Percentiles rank a stretch among this genome's conserved stretches.
phyloP scores from a whole-genome alignment of 164 flowering plant species.

The Litsea cubeba region DNA sequence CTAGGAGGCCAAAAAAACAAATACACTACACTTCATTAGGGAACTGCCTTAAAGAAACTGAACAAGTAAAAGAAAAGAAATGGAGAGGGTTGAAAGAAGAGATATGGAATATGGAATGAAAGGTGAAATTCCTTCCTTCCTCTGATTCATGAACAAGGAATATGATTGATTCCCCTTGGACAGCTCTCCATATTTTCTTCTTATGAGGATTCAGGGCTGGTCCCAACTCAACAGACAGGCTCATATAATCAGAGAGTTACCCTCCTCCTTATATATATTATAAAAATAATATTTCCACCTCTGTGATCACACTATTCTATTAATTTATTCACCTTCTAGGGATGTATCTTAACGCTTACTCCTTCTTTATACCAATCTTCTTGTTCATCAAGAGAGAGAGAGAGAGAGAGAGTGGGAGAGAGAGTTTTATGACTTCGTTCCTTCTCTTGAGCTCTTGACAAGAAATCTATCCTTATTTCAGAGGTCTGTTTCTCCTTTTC shows the following conservation, averaged over 20 bases:
- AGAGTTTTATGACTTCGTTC: not conserved
- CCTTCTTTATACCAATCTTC: slow-evolving; percentile 12
- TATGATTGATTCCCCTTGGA: not conserved
- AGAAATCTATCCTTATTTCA: not conserved
- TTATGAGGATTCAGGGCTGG: slow-evolving; percentile 16
- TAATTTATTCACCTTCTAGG: not conserved
- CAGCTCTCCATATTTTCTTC: slow-evolving; percentile 20
- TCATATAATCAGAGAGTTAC: not conserved
- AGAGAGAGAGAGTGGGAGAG: slow-evolving; percentile 9
- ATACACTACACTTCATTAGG: too few species aligned
- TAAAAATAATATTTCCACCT: not conserved
- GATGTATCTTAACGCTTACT: not conserved
- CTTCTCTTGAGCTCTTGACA: not conserved
- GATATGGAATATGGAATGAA: slow-evolving; percentile 17
- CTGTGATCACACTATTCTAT: not conserved
- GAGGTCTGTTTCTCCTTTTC: not conserved
- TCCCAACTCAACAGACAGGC: slow-evolving; percentile 28
- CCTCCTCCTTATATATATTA: slow-evolving; percentile 6
- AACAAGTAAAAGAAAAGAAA: not conserved
- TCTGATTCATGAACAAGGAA: slow-evolving; percentile 15
- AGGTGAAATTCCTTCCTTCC: slow-evolving; percentile 22
- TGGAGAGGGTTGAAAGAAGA: not conserved
- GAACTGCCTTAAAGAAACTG: not conserved
- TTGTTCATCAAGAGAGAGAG: slow-evolving; percentile 4
- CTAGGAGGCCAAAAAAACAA: not conserved